Conservation (phyloP, 495 filamentous ascomycete species). For the Aspergillus indologenus region DNA sequence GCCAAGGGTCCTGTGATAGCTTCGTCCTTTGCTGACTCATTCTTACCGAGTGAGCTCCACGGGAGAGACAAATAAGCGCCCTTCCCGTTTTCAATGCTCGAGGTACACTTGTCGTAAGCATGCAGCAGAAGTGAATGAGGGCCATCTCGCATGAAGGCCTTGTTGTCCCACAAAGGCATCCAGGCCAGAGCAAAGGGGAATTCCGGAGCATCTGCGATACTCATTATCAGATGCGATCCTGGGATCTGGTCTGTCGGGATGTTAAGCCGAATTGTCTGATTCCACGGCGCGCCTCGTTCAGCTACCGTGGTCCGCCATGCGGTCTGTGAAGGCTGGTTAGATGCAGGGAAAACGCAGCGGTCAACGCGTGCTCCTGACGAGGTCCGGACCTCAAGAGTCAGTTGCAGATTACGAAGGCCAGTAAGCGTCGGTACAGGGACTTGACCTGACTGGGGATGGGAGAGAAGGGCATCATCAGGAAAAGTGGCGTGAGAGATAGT, state of each 20-base stretch:
- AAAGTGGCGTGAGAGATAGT: conserved; percentile 74
- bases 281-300: conserved; percentile 75
- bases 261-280: conserved; percentile 78
- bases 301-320: conserved; percentile 85
- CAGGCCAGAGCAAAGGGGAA: conserved; percentile 87
- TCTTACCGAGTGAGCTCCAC: conserved; percentile 66
- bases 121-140: conserved; percentile 79
- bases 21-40: conserved; percentile 67
- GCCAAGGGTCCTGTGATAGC: conserved; percentile 71
- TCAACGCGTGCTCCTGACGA: conserved; percentile 76
- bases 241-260: conserved; percentile 78
- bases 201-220: conserved; percentile 75
- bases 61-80: conserved; percentile 83
- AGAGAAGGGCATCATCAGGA: conserved; percentile 71
- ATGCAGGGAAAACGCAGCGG: conserved; percentile 80
- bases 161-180: conserved; percentile 90
- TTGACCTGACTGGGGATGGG: conserved; percentile 74
- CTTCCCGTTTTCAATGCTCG: conserved; percentile 54
- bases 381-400: conserved; percentile 84
- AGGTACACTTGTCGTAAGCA: conserved; percentile 84
- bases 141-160: conserved; percentile 88
- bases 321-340: conserved; percentile 68
- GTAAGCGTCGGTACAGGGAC: conserved; percentile 60
- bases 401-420: conserved; percentile 71
- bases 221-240: conserved; percentile 83